These are phyloP conservation scores for Mucor irregularis DNA, from an alignment of 371 early-diverging fungal genomes.

Conservation along the genomic window DNA sequence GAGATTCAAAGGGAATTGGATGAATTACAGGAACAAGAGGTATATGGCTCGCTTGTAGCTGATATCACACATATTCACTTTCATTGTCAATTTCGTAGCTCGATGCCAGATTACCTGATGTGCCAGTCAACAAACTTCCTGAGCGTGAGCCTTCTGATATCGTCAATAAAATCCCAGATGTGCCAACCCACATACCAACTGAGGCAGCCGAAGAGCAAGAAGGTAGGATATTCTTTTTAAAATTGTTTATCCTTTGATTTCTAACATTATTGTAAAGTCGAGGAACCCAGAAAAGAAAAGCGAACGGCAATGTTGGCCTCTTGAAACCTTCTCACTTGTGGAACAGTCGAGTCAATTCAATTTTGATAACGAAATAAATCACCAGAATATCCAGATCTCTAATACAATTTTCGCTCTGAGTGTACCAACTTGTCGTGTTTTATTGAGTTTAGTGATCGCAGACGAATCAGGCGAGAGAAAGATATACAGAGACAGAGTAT, in stretches of 20 bases:
- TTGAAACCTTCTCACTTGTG: too few relatives aligned
- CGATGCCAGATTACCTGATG: constrained; percentile 35
- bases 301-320: constrained; percentile 24
- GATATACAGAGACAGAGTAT: too few relatives aligned
- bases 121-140: constrained; percentile 34
- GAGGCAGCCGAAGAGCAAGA: constrained; percentile 1
- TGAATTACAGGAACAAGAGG: constrained; percentile 51
- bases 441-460: too few relatives aligned
- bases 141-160: constrained; percentile 3
- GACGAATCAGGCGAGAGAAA: too few relatives aligned
- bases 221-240: constrained; percentile 1
- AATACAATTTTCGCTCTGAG: too few relatives aligned
- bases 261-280: constrained; percentile 1
- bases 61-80: not conserved
- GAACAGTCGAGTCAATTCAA: too few relatives aligned
- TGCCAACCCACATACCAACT: constrained; percentile 33
- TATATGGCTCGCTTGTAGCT: constrained; percentile 15
- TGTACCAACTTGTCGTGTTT: too few relatives aligned
- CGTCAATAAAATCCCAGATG: constrained; percentile 25
- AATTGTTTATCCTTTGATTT: not conserved
- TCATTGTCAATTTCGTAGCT: too few relatives aligned
- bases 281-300: constrained; percentile 15
- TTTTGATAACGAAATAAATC: too few relatives aligned
- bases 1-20: constrained; percentile 82
- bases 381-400: too few relatives aligned